Percentiles rank a stretch among this genome's conserved stretches.
Evolutionary conservation across 2,329 filamentous ascomycete genomes (phyloP).

Genomic region (Aspergillus sp.): DNA sequence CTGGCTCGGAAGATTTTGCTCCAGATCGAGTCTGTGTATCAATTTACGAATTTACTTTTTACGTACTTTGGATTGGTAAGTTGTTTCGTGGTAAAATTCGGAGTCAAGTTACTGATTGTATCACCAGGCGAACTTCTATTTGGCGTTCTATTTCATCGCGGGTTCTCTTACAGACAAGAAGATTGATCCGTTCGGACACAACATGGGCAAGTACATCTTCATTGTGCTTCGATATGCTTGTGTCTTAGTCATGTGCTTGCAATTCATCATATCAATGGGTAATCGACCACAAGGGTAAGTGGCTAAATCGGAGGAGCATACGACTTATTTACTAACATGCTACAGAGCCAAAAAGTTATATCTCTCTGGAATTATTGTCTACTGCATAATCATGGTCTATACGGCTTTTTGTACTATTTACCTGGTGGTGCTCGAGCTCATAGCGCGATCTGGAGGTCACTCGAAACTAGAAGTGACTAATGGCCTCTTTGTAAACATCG

Average conservation of each 20-base stretch:
- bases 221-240: constrained; percentile 78
- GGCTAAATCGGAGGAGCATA: not conserved
- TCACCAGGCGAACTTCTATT: constrained; percentile 82
- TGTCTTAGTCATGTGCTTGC: constrained; percentile 81
- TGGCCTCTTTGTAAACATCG: constrained; percentile 91
- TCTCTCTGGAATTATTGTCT: constrained; percentile 80
- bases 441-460: constrained; percentile 39
- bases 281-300: constrained; percentile 82
- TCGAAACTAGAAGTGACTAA: constrained; percentile 62
- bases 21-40: constrained; percentile 93
- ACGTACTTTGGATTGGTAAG: constrained; percentile 85
- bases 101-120: constrained; percentile 8
- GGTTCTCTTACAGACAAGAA: constrained; percentile 75
- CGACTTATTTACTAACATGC: constrained; percentile 3
- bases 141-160: constrained; percentile 97
- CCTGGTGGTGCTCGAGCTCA: constrained; percentile 80
- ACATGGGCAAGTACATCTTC: constrained; percentile 81
- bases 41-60: constrained; percentile 86
- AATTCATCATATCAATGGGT: constrained; percentile 94
- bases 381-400: constrained; percentile 90
- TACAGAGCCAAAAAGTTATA: constrained; percentile 76
- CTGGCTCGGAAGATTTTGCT: constrained; percentile 82
- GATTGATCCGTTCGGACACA: constrained; percentile 87
- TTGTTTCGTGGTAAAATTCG: not conserved
- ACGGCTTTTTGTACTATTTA: constrained; percentile 85